Evolutionary conservation across 495 filamentous ascomycete genomes (phyloP).

Genomic region (Oidiodendron maius): DNA sequence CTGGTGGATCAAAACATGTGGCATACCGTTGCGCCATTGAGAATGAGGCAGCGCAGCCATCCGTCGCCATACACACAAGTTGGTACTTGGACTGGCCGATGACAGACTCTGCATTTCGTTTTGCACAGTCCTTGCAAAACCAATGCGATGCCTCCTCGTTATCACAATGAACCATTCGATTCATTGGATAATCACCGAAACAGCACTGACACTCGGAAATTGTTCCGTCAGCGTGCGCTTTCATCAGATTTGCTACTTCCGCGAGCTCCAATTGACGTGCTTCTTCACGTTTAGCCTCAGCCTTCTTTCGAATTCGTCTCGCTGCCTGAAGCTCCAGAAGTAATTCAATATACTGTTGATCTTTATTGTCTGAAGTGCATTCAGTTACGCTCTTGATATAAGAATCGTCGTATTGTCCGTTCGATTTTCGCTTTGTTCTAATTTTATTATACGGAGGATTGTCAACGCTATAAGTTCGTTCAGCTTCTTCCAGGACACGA

Average conservation of each 20-base stretch:
- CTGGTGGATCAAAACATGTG: neutral
- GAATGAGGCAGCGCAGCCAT: conserved; percentile 38
- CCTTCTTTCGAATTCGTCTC: conserved; percentile 17
- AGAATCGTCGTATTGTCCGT: conserved; percentile 7
- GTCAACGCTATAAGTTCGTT: conserved; percentile 24
- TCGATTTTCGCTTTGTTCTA: conserved; percentile 23
- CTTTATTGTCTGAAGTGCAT: neutral
- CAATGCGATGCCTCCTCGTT: conserved; percentile 45
- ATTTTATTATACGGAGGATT: conserved; percentile 29
- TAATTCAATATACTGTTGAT: conserved; percentile 5
- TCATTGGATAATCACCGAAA: conserved; percentile 56
- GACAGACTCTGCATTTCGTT: conserved; percentile 54
- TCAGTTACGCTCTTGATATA: neutral
- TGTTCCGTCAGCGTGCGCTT: conserved; percentile 38
- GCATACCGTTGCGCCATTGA: conserved; percentile 35
- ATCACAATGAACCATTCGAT: conserved; percentile 64
- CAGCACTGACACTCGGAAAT: conserved; percentile 67
- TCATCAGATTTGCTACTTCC: conserved; percentile 37
- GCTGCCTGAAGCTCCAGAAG: conserved; percentile 14
- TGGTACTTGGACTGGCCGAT: conserved; percentile 60
- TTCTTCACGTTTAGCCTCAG: conserved; percentile 9
- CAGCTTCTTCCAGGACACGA: conserved; percentile 33
- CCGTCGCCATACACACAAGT: conserved; percentile 47
- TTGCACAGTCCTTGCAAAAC: conserved; percentile 66
- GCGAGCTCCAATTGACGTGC: conserved; percentile 17